These are phyloP conservation scores for Blyttiomyces sp. DNA, from an alignment of 371 early-diverging fungal genomes.

Conservation along the genomic window DNA sequence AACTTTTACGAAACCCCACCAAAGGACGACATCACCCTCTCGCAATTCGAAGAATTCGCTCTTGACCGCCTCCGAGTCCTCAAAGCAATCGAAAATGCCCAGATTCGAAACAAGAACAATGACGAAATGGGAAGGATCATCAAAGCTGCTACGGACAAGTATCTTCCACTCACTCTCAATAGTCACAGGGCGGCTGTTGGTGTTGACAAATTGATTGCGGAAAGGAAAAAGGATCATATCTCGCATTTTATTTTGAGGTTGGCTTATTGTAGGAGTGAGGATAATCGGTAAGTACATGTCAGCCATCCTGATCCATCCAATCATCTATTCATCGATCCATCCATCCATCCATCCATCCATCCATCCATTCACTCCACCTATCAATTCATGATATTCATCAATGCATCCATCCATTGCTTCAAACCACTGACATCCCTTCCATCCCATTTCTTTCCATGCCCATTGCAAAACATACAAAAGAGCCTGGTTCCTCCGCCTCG, in stretches of 20 bases:
- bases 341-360: no score
- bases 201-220: slow-evolving; percentile 42
- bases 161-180: slow-evolving; percentile 61
- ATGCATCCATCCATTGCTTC: no score
- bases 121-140: slow-evolving; percentile 62
- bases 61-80: slow-evolving; percentile 87
- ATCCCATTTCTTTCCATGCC: no score
- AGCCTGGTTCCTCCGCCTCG: slow-evolving; percentile 90
- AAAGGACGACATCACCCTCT: slow-evolving; percentile 76
- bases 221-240: slow-evolving; percentile 88
- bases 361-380: no score
- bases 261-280: slow-evolving; percentile 88
- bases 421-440: no score
- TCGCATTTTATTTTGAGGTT: slow-evolving; percentile 91
- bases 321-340: no score
- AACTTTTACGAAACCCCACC: slow-evolving; percentile 72
- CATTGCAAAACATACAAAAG: no score
- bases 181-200: not conserved
- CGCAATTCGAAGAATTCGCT: slow-evolving; percentile 88
- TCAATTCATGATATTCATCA: no score
- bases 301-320: no score
- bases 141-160: slow-evolving; percentile 40
- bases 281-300: no score
- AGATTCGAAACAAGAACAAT: slow-evolving; percentile 57
- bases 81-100: slow-evolving; percentile 78